Evolutionary conservation across 2,329 filamentous ascomycete genomes (phyloP).

Genomic region (Beauveria medogensis): DNA sequence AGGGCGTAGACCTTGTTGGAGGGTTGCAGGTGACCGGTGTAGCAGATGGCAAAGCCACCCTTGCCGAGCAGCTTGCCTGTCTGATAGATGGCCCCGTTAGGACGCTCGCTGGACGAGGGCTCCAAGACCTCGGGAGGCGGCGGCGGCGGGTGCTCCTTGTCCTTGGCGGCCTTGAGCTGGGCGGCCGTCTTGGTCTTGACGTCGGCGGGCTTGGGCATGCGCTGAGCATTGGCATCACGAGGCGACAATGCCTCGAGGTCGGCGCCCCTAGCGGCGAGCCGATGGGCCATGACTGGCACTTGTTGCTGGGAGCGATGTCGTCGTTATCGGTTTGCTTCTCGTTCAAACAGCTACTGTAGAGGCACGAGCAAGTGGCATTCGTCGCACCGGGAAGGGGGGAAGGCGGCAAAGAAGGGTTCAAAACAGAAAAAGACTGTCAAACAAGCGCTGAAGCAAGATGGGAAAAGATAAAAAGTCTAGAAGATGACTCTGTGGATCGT

Average conservation of each 20-base stretch:
- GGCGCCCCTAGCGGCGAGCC: conserved; percentile 40
- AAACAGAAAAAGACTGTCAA: background rate
- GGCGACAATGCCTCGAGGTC: conserved; percentile 58
- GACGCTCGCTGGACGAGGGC: conserved; percentile 60
- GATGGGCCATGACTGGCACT: conserved; percentile 35
- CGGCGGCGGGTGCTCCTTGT: conserved; percentile 59
- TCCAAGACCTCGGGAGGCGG: conserved; percentile 53
- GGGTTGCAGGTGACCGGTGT: conserved; percentile 59
- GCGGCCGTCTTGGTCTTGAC: conserved; percentile 44
- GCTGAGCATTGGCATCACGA: conserved; percentile 55
- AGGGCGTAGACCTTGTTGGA: conserved; percentile 63
- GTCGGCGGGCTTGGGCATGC: conserved; percentile 39
- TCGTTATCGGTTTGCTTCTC: background rate
- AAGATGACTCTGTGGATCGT: conserved; percentile 8
- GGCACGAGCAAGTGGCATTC: background rate
- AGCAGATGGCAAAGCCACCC: conserved; percentile 76
- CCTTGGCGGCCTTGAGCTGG: conserved; percentile 48
- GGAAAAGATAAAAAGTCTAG: conserved; percentile 10
- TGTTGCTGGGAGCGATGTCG: background rate
- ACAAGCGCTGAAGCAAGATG: conserved; percentile 6
- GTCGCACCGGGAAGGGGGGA: background rate
- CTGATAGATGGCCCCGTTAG: conserved; percentile 63
- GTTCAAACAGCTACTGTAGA: background rate
- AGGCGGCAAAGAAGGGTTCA: background rate
- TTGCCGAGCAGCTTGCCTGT: conserved; percentile 69